Base-by-base conservation (phyloP, 208 protist genomes). In the Leishmania gerbilli region DNA sequence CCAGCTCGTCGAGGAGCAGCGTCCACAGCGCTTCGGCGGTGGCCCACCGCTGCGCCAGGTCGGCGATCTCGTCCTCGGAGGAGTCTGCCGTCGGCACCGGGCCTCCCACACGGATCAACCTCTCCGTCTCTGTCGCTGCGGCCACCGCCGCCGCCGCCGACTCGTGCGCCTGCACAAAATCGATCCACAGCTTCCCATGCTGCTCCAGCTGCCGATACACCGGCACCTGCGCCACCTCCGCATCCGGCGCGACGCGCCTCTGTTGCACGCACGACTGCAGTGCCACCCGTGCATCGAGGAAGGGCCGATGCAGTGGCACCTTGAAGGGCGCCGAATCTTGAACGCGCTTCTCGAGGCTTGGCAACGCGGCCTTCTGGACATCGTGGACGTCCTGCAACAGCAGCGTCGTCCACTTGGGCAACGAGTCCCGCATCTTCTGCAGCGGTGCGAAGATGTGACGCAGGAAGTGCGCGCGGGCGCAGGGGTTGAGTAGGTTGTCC, bases 361-460 rank as follows among this genome's bases (percentile, higher is more conserved):
- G 88, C 49, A 97, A 82, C 24, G 62, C 42, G 55, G 83, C 55
- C 37, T 84, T 80, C 80, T 97, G 91, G 24, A 93, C 67, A 51
- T 27, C 24, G 69, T 90, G 89, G 21, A 93, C 24, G 24, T 92
- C 88, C 19, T 87, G 67, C 45, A 95, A 69, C 21, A 97, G 76
- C 47, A 93, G 85, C 60, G 90, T 87, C 15, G 91, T 78, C 31
- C 79, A 84, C 80, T 88, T 89, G 19, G 90, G 92, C 76, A 95
- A 79, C 68, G 90, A 77, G 2, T 60, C 69, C 15, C 91, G 89
- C 2, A 76, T 58, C 68, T 85, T 87, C 64, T 95, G 87, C 19
- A 95, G 71, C 11, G 88, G 89, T 1, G 92, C 86, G 81, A 95
- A 97, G 34, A 93, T 72, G 40, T 91, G 90, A 3, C 93, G 93